A percentile compares a stretch with the other conserved stretches of the same genome.
phyloP scores from a whole-genome alignment of 2,329 filamentous ascomycete genomes.

The Colletotrichum sp. region DNA sequence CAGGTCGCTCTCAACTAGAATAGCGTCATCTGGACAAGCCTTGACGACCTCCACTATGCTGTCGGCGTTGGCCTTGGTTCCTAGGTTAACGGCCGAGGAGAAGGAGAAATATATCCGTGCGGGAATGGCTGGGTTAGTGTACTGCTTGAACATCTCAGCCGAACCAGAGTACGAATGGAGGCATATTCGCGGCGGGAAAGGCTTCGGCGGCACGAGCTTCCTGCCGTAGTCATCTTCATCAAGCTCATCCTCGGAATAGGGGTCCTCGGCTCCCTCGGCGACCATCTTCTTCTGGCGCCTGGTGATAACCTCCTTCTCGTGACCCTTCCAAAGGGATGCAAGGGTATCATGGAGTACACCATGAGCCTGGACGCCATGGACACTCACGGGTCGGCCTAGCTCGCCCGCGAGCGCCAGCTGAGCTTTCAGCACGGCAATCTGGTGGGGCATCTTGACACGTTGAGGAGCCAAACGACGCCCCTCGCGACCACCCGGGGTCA shows the following conservation, averaged over 20 bases:
- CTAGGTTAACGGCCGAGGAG: slow-evolving; percentile 81
- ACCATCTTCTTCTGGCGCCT: slow-evolving; percentile 61
- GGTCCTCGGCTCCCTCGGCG: slow-evolving; percentile 52
- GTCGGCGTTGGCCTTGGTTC: slow-evolving; percentile 48
- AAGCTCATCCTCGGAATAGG: slow-evolving; percentile 40
- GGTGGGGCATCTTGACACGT: slow-evolving; percentile 71
- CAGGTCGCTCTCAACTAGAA: slow-evolving; percentile 90
- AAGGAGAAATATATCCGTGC: slow-evolving; percentile 87
- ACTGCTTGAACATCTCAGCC: slow-evolving; percentile 77
- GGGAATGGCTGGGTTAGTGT: slow-evolving; percentile 75
- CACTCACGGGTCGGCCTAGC: slow-evolving; percentile 67
- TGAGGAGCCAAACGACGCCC: slow-evolving; percentile 71
- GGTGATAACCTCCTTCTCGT: slow-evolving; percentile 67
- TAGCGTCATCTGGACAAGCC: slow-evolving; percentile 74
- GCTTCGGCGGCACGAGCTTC: slow-evolving; percentile 39
- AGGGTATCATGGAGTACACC: slow-evolving; percentile 72
- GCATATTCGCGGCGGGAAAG: slow-evolving; percentile 87
- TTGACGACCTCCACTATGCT: slow-evolving; percentile 70
- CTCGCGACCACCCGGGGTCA: slow-evolving; percentile 75
- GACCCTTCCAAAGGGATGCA: slow-evolving; percentile 70
- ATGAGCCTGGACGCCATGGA: slow-evolving; percentile 79
- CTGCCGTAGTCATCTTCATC: slow-evolving; percentile 21
- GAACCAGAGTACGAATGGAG: slow-evolving; percentile 92
- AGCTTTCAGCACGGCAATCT: slow-evolving; percentile 67
- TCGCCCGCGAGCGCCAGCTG: slow-evolving; percentile 77